Conservation (phyloP, 2,329 filamentous ascomycete genomes). For the Macroventuria anomochaeta region DNA sequence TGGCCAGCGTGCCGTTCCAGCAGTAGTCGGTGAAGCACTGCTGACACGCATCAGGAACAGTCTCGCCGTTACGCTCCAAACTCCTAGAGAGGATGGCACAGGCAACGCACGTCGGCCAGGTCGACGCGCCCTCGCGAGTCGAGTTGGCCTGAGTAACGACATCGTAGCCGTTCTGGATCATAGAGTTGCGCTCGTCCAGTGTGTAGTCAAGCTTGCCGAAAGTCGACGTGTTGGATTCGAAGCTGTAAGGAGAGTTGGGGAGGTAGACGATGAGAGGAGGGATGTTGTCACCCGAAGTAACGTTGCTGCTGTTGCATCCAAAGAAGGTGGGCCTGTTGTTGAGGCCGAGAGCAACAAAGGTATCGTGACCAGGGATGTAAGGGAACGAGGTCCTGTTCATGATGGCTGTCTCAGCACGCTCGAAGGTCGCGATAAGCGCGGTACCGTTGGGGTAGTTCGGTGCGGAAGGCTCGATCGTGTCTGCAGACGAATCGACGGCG, state of each 20-base stretch:
- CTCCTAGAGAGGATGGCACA: slow-evolving; percentile 85
- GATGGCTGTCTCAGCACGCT: slow-evolving; percentile 64
- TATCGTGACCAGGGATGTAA: slow-evolving; percentile 73
- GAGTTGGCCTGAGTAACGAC: slow-evolving; percentile 83
- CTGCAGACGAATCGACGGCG: slow-evolving; percentile 78
- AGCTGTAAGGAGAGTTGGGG: slow-evolving; percentile 82
- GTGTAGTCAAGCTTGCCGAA: slow-evolving; percentile 69
- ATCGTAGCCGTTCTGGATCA: slow-evolving; percentile 87
- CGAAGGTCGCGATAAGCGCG: slow-evolving; percentile 74
- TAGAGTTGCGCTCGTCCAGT: slow-evolving; percentile 71
- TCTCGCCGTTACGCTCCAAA: slow-evolving; percentile 71
- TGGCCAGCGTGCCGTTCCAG: slow-evolving; percentile 80
- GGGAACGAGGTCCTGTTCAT: slow-evolving; percentile 78
- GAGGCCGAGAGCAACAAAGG: slow-evolving; percentile 77
- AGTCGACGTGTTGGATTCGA: slow-evolving; percentile 79
- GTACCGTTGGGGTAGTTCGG: slow-evolving; percentile 79
- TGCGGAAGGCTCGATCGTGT: slow-evolving; percentile 59
- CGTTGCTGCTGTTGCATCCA: slow-evolving; percentile 73
- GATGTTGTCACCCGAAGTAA: slow-evolving; percentile 55
- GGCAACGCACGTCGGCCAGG: slow-evolving; percentile 84
- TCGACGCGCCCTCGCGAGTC: slow-evolving; percentile 64
- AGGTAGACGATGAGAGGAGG: slow-evolving; percentile 84
- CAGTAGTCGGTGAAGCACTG: slow-evolving; percentile 84
- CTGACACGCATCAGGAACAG: slow-evolving; percentile 73
- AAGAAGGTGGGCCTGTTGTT: slow-evolving; percentile 81